These are phyloP conservation scores for Antrodiella citrinella DNA, from an alignment of 768 basidiomycete species.

Conservation along the genomic window DNA sequence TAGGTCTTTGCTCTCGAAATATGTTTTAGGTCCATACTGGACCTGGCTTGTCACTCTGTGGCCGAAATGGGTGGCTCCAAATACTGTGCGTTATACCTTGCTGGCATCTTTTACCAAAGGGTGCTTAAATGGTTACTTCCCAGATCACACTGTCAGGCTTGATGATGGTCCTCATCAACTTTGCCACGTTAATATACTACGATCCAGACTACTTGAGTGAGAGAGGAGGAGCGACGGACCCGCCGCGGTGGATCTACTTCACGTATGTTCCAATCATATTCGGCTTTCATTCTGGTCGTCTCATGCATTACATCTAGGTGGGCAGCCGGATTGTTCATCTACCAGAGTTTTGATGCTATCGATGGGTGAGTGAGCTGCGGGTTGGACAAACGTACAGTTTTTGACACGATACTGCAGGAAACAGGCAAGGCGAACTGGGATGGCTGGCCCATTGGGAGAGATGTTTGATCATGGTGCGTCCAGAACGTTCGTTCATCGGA, in stretches of 20 bases:
- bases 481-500: background rate
- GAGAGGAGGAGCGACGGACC: constrained; percentile 50
- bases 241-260: constrained; percentile 85
- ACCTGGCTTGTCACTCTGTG: constrained; percentile 85
- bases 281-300: background rate
- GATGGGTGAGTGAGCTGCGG: constrained; percentile 54
- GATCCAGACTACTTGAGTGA: constrained; percentile 73
- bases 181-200: constrained; percentile 73
- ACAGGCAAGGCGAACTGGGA: constrained; percentile 91
- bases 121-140: constrained; percentile 2
- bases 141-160: constrained; percentile 90
- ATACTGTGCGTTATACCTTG: constrained; percentile 51
- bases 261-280: constrained; percentile 45
- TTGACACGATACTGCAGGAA: constrained; percentile 45
- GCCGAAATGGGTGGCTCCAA: constrained; percentile 81
- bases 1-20: constrained; percentile 73
- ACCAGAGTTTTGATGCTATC: constrained; percentile 85
- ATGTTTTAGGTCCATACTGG: constrained; percentile 83
- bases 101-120: background rate
- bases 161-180: constrained; percentile 73
- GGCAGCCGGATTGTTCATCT: constrained; percentile 82
- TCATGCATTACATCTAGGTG: constrained; percentile 43
- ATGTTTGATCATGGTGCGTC: constrained; percentile 92
- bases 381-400: background rate
- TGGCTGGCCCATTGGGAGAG: constrained; percentile 96